Evolutionary conservation across 352 stramenopile genomes (phyloP), one percentile per base, ranked within the genome.

Genomic region (Phytophthora litchii): DNA sequence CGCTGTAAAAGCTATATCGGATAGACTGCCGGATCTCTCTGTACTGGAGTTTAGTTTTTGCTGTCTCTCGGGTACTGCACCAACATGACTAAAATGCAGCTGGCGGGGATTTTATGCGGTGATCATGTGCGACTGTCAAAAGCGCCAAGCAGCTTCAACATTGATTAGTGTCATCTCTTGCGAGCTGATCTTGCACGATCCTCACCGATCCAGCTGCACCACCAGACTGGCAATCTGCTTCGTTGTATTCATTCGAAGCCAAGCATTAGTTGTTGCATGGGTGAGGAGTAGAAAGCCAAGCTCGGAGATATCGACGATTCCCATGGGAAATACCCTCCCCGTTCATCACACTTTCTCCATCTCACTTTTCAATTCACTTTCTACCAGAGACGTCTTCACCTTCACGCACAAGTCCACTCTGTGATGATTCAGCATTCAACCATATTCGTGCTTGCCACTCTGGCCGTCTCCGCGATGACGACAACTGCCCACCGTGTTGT

Each of bases 281-380:
- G 23, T 5, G 23, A 27, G 23, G 23, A 27, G n/a, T n/a, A n/a
- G n/a, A n/a, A n/a, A n/a, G n/a, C n/a, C n/a, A n/a, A n/a, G n/a
- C n/a, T n/a, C 23, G 23, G 23, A 27, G 23, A 27, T 27, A 12
- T 31, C 27, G 34, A 41, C 16, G 41, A 60, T 54, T 49, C 40
- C n/a, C 25, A 16, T 43, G 27, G 34, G 55, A 62, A 61, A 31
- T 63, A 25, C 38, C 35, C 43, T 13, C 42, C 14, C 11, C 35
- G 14, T 35, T 37, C 20, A 27, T n/a, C 21, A 37, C 12, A 27
- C n/a, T n/a, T 27, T 27, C 23, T 27, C 23, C 23, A 27, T 3
- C 27, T 67, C 59, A 67, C 43, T 67, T 57, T 42, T 20, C 16
- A 67, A 67, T 57, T 62, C 4, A 31, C 55, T 38, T 32, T 34